Evolutionary conservation across 441 rosid genomes (phyloP).

Genomic region (Erodium trifolium): DNA sequence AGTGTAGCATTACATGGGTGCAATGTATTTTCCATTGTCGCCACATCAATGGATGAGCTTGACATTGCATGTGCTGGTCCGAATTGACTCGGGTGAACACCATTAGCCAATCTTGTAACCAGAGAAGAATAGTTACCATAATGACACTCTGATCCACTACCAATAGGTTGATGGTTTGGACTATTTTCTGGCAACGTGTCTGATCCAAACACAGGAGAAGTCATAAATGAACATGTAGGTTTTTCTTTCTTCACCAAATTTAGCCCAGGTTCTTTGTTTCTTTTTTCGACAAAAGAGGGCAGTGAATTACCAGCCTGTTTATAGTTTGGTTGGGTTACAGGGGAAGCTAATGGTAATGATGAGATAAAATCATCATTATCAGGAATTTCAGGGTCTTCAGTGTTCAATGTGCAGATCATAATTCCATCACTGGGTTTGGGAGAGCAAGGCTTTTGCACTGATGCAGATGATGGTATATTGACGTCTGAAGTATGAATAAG

Average conservation of each 20-base stretch:
- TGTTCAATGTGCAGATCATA: conserved; percentile 29
- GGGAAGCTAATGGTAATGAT: conserved; percentile 13
- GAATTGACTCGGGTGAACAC: conserved; percentile 14
- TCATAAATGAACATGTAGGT: conserved; percentile 15
- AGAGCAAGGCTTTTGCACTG: conserved; percentile 11
- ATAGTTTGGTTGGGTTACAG: conserved; percentile 3
- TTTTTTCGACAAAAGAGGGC: conserved; percentile 17
- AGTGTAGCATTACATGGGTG: conserved; percentile 20
- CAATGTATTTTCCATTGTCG: conserved; percentile 18
- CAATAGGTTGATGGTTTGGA: conserved; percentile 19
- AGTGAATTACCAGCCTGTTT: conserved; percentile 11
- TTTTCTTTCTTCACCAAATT: conserved; percentile 26
- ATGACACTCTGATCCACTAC: conserved; percentile 21
- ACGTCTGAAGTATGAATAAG: conserved; percentile 21
- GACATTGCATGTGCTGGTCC: conserved; percentile 17
- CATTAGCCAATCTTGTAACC: conserved; percentile 17
- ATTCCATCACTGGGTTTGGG: conserved; percentile 19
- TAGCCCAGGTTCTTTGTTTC: conserved; percentile 19
- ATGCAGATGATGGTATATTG: conserved; percentile 22
- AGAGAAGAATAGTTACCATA: conserved; percentile 16
- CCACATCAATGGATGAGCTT: conserved; percentile 15
- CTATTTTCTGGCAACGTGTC: conserved; percentile 19
- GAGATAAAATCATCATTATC: conserved; percentile 32
- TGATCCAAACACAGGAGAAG: conserved; percentile 14
- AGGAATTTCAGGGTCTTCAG: conserved; percentile 46